Evolutionary conservation across 192 early-diverging fungal species (phyloP).

Genomic region (Podila horticola): DNA sequence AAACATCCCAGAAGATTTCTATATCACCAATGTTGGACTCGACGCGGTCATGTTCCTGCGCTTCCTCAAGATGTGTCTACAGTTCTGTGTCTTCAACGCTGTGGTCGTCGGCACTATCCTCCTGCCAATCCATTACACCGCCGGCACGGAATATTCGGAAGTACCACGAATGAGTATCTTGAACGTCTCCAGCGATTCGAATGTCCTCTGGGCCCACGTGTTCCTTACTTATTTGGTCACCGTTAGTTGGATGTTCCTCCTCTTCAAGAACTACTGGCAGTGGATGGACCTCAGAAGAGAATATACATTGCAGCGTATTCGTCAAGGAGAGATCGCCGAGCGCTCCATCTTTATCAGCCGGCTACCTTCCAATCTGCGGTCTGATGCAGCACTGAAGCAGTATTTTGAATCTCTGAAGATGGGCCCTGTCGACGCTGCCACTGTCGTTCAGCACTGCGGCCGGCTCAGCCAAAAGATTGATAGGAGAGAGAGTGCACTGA

Average conservation of each 20-base stretch:
- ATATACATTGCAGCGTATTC: constrained; percentile 49
- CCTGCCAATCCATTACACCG: constrained; percentile 60
- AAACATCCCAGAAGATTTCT: constrained; percentile 59
- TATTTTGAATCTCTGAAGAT: constrained; percentile 66
- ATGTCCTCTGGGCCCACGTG: constrained; percentile 64
- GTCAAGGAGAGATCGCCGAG: constrained; percentile 48
- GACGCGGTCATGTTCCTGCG: constrained; percentile 72
- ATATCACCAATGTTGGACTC: constrained; percentile 63
- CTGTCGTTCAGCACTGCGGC: constrained; percentile 62
- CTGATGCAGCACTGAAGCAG: constrained; percentile 57
- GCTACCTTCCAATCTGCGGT: constrained; percentile 57
- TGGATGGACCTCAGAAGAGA: constrained; percentile 62
- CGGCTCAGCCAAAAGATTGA: constrained; percentile 56
- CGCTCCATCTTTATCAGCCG: constrained; percentile 67
- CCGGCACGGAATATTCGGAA: constrained; percentile 5
- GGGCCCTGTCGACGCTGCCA: constrained; percentile 61
- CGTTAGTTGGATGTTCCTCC: constrained; percentile 61
- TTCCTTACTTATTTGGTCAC: constrained; percentile 58
- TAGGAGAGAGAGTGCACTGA: constrained; percentile 52
- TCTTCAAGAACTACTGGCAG: constrained; percentile 67
- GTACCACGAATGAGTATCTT: constrained; percentile 51
- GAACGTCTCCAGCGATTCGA: constrained; percentile 51
- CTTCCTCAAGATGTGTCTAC: constrained; percentile 68
- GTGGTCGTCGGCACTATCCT: constrained; percentile 57
- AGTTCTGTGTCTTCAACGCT: constrained; percentile 57